Base-by-base conservation (phyloP, 169 alveolate species). In the Plasmodium cynomolgi region DNA sequence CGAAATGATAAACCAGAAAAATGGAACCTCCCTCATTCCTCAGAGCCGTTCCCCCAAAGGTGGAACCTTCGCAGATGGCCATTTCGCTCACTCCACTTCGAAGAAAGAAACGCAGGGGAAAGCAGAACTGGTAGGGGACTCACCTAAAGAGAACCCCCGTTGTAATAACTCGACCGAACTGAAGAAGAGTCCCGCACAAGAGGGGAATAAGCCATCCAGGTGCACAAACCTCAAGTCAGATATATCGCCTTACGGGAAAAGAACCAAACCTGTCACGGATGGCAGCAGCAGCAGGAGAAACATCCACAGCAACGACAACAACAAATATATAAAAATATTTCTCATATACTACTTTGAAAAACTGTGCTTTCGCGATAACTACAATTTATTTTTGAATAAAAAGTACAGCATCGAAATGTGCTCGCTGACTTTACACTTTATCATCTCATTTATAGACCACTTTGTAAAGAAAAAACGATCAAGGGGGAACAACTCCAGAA, bases 401-500 rank as follows among this genome's bases (percentile, higher is more conserved):
- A 74, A 84, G 23, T 84, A 62, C 37, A 84, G 93, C 62, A 84
- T 74, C 8, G 93, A 84, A 47, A 56, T 84, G 62, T 84, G 93
- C 47, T 41, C 85, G 23, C 39, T 74, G 5, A 50, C 83, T 4
- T 31, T 84, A 54, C 68, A 84, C 13, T 84, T 74, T 41, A 84
- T 84, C 79, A 74, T 84, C 23, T 62, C 62, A 33, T 84, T 84
- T 84, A 84, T 84, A 3, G 93, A 84, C 23, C 39, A 54, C 20
- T 74, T 74, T 84, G 41, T 33, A 50, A 83, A 83, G 41, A 74
- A 31, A 39, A 68, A 31, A 33, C 17, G 54, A 84, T 71, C 9
- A 2, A 39, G 13, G 34, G 58, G 62, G 79, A 74, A 47, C 9
- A 31, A 44, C 11, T 47, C 34, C 17, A 84, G 62, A 9, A 84